Evolutionary conservation across 2,329 filamentous ascomycete genomes (phyloP).

Genomic region (Claviceps sp.): DNA sequence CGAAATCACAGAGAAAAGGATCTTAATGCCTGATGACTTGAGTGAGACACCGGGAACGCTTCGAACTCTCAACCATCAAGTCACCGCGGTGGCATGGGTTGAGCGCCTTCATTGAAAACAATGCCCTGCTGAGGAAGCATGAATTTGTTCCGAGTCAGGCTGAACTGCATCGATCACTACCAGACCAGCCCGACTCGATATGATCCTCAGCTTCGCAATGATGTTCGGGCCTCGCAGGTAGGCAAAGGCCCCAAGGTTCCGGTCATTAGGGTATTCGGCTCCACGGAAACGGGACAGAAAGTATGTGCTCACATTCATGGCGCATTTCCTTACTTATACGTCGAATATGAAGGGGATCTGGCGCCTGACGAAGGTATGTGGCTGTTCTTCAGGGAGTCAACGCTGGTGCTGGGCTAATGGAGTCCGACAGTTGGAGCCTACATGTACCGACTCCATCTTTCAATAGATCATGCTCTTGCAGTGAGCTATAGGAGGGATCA

Average conservation of each 20-base stretch:
- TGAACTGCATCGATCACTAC: constrained; percentile 96
- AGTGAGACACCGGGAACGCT: too few species aligned
- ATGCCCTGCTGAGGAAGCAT: constrained; percentile 13
- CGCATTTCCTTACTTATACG: constrained; percentile 87
- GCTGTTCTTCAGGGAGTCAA: constrained; percentile 11
- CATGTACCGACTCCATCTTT: constrained; percentile 65
- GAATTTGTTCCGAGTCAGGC: constrained; percentile 72
- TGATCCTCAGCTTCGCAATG: constrained; percentile 64
- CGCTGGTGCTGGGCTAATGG: constrained; percentile 5
- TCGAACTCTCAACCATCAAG: too few species aligned
- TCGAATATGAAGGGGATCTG: constrained; percentile 67
- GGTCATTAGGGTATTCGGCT: constrained; percentile 79
- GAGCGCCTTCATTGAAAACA: neutral
- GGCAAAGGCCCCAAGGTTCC: constrained; percentile 62
- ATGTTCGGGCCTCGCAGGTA: constrained; percentile 43
- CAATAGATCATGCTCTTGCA: constrained; percentile 82
- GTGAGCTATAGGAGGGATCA: constrained; percentile 70
- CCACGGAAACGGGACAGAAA: constrained; percentile 88
- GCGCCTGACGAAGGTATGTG: constrained; percentile 51
- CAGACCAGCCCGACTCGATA: constrained; percentile 66
- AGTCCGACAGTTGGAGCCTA: constrained; percentile 51
- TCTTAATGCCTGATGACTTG: too few species aligned
- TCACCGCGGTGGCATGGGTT: neutral
- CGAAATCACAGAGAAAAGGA: too few species aligned
- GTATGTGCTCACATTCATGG: constrained; percentile 94